Conservation (phyloP, 768 basidiomycete species). For the Mycena polygramma region DNA sequence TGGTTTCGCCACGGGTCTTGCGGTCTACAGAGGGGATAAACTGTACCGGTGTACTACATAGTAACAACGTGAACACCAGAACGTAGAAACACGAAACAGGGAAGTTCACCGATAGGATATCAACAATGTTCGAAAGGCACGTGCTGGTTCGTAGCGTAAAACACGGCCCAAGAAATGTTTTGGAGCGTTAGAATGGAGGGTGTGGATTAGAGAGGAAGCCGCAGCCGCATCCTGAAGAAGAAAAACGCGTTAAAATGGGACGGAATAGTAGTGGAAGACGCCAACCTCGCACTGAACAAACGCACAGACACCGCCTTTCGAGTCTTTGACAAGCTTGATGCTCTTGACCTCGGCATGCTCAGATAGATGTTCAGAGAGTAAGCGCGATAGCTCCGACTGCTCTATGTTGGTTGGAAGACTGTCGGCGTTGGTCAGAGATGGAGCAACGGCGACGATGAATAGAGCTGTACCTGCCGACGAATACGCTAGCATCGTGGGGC, state of each 20-base stretch:
- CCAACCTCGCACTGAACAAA: constrained; percentile 89
- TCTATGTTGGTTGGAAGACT: constrained; percentile 82
- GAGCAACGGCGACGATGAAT: constrained; percentile 11
- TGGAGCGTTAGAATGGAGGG: constrained; percentile 66
- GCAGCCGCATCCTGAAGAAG: constrained; percentile 65
- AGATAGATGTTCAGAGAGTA: constrained; percentile 77
- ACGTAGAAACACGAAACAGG: not conserved
- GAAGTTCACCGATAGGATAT: constrained; percentile 77
- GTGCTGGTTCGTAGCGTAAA: constrained; percentile 83
- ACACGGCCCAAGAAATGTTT: constrained; percentile 79
- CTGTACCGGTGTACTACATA: constrained; percentile 54
- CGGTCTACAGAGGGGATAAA: constrained; percentile 43
- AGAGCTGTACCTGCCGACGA: constrained; percentile 79
- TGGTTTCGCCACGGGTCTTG: constrained; percentile 42
- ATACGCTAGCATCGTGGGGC: constrained; percentile 84
- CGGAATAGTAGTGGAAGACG: constrained; percentile 22
- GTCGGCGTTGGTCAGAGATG: constrained; percentile 27
- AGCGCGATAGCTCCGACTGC: constrained; percentile 68
- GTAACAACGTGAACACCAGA: constrained; percentile 1
- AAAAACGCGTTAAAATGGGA: constrained; percentile 33
- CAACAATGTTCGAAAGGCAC: constrained; percentile 79
- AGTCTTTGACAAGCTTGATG: constrained; percentile 80
- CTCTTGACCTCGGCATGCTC: constrained; percentile 74
- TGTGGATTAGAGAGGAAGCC: constrained; percentile 71
- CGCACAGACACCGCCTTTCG: constrained; percentile 83